phyloP scores from a whole-genome alignment of 768 basidiomycete genomes.

The Boletus reticuloceps region DNA sequence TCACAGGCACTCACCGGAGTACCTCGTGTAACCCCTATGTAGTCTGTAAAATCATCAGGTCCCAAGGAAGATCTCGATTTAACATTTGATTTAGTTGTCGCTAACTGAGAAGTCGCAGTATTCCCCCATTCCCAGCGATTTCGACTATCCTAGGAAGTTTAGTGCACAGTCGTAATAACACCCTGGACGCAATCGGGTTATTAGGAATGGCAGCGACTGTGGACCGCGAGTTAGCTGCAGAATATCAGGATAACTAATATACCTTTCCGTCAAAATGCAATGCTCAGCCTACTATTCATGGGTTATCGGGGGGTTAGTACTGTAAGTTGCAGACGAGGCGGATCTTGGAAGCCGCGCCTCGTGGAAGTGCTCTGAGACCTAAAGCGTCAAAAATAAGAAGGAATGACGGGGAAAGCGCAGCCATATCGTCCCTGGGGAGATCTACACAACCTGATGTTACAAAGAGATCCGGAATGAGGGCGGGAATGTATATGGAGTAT shows the following conservation, averaged over 20 bases:
- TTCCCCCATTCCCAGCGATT: neutral
- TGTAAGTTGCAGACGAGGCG: neutral
- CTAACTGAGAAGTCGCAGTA: neutral
- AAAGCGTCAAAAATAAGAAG: constrained; percentile 5
- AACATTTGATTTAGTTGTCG: neutral
- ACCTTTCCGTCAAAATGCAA: neutral
- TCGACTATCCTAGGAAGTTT: neutral
- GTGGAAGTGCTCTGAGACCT: constrained; percentile 6
- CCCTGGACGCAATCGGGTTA: neutral
- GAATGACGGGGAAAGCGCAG: neutral
- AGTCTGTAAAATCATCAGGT: neutral
- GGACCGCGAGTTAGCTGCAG: neutral
- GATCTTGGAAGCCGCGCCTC: neutral
- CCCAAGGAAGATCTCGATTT: neutral
- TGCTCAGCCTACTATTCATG: neutral
- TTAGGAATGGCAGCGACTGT: neutral
- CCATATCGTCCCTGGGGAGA: constrained; percentile 5
- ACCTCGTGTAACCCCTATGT: neutral
- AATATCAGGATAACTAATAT: neutral
- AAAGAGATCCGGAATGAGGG: constrained; percentile 2
- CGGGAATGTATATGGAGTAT: constrained; percentile 7
- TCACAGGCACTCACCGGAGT: constrained; percentile 3
- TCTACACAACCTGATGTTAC: constrained; percentile 3
- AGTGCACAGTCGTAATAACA: neutral
- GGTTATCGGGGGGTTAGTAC: too few species aligned